Evolutionary conservation across 495 filamentous ascomycete genomes (phyloP), one percentile per base, ranked within the genome.

Genomic region (Podospora bellae-mahoneyi): DNA sequence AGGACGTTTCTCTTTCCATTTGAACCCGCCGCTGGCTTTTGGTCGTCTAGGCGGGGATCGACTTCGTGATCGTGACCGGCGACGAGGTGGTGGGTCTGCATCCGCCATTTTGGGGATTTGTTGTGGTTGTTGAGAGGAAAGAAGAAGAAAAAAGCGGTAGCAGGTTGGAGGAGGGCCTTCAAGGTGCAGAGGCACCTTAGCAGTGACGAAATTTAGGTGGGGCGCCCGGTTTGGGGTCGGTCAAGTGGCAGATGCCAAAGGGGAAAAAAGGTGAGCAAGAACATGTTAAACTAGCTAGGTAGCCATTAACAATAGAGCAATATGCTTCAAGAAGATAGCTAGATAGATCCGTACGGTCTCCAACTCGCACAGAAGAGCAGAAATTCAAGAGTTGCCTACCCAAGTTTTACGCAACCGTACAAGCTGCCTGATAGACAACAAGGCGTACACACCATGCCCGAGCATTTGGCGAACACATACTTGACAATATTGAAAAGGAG

Each of bases 1-100:
- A 10, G 9, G 39, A 66, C 83, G 80, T 75, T 89, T 89, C 48
- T 89, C 86, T 72, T 91, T 91, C 87, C 88, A 91, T 61, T 81
- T 83, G 76, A 90, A 89, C 0, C 88, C 87, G 44, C 74, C 77
- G 15, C 39, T 48, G 39, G 5, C 2, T 13, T 48, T 48, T 68
- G 78, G 80, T 13, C 76, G 74, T 4, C 71, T 73, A 20, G 75
- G 70, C 3, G 75, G 77, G 6, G 72, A 76, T 34, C 76, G 74
- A 30, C 75, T 77, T 20, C 78, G 76, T n/a, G 79, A 78, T 16
- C 78, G 73, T 6, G 39, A 77, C 64, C 76, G 69, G 34, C 69
- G 68, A 13, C 69, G 72, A 5, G 71, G 67, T 10, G 39, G 39
- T 5, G 39, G 15, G 39, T 48, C 39, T 10, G 39, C 74, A 64